Conservation (phyloP, 148 eudicot genomes). For the Cornus suecica region DNA sequence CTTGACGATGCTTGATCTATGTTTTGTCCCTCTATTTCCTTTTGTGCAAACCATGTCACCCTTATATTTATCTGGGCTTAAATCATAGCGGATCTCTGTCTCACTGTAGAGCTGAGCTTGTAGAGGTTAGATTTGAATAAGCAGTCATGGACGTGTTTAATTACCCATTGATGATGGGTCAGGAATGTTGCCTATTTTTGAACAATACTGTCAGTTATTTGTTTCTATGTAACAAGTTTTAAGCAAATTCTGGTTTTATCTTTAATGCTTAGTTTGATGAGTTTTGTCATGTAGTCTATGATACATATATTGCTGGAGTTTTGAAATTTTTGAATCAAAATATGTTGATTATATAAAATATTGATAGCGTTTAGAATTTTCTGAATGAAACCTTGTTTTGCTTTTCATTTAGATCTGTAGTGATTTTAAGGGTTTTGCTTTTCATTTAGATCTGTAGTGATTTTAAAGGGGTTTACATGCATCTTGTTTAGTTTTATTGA, state of each 20-base stretch:
- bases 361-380: no score
- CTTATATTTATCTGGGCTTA: conserved; percentile 11
- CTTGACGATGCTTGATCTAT: conserved; percentile 60
- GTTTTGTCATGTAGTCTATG: no score
- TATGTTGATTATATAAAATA: no score
- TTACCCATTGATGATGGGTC: background rate
- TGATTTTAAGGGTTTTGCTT: background rate
- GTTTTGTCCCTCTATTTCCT: background rate
- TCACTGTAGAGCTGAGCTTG: background rate
- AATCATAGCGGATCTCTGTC: conserved; percentile 2
- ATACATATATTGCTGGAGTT: no score
- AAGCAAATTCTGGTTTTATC: background rate
- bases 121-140: conserved; percentile 9
- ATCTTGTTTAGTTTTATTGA: background rate
- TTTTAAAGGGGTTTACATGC: background rate
- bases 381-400: no score
- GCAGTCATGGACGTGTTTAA: background rate
- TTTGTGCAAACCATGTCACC: background rate
- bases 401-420: conserved; percentile 2
- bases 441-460: conserved; percentile 2
- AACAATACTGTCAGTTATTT: background rate
- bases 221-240: background rate
- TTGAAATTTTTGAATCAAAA: no score
- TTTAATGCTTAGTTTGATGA: no score
- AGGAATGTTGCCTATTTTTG: background rate